A percentile compares a stretch with the other conserved stretches of the same genome.
Conservation (phyloP, 441 rosid species). For the Aquilaria agallochum region DNA sequence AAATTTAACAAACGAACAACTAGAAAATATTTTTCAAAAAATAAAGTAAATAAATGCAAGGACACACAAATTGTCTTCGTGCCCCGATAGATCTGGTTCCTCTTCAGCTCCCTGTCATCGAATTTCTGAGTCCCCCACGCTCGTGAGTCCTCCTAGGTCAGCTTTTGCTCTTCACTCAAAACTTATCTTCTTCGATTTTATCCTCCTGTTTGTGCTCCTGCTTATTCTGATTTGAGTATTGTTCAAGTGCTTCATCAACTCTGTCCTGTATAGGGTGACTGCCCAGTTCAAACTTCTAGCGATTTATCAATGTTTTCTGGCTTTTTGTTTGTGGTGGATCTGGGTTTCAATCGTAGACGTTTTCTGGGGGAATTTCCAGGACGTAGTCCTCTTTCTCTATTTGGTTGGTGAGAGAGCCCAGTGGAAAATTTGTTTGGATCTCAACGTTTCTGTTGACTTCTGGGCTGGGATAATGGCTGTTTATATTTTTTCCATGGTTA, state of each 20-base stretch:
- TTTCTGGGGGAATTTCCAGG: not conserved
- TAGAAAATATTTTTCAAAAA: too few relatives aligned
- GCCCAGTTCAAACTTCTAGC: not conserved
- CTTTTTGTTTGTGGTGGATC: slow-evolving; percentile 14
- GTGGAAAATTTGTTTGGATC: slow-evolving; percentile 5
- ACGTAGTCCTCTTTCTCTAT: slow-evolving; percentile 9
- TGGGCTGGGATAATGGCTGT: not conserved
- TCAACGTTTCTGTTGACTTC: slow-evolving; percentile 1
- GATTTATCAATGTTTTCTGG: not conserved
- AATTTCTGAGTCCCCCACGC: not conserved
- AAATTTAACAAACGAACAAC: too few relatives aligned
- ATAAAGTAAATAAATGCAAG: too few relatives aligned
- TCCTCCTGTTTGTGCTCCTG: not conserved
- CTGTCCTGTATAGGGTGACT: not conserved
- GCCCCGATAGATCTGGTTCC: slow-evolving; percentile 25
- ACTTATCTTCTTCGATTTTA: not conserved
- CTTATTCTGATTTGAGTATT: too few relatives aligned
- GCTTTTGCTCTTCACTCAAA: not conserved
- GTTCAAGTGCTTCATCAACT: not conserved
- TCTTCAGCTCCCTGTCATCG: slow-evolving; percentile 18
- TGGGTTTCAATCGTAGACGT: slow-evolving; percentile 4
- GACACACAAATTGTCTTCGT: not conserved
- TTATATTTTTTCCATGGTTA: not conserved
- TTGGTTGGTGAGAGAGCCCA: slow-evolving; percentile 8
- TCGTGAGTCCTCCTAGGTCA: slow-evolving; percentile 30